Evolutionary conservation across 2,329 filamentous ascomycete species (phyloP).

Genomic region (Fonsecaea monophora): DNA sequence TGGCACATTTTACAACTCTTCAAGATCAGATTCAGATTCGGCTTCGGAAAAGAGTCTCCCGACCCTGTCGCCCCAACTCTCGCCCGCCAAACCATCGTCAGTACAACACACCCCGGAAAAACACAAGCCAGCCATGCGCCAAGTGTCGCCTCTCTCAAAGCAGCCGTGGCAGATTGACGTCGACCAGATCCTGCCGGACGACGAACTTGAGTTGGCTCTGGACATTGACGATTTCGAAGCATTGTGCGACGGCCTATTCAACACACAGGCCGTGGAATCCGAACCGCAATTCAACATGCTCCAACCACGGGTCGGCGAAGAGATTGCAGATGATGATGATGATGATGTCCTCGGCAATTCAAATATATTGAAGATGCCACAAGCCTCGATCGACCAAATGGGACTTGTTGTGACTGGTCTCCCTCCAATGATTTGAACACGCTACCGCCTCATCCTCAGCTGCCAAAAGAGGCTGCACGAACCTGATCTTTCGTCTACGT

Average conservation of each 20-base stretch:
- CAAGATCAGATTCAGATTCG: constrained; percentile 22
- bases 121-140: not conserved
- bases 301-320: not conserved
- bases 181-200: constrained; percentile 26
- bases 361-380: constrained; percentile 1
- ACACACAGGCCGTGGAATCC: constrained; percentile 4
- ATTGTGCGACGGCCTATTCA: constrained; percentile 34
- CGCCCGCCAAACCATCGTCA: constrained; percentile 12
- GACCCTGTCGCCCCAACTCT: not conserved
- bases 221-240: constrained; percentile 35
- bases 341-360: not conserved
- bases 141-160: constrained; percentile 6
- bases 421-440: constrained; percentile 16
- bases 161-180: constrained; percentile 26
- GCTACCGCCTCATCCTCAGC: not conserved
- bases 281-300: constrained; percentile 6
- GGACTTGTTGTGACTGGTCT: constrained; percentile 12
- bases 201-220: constrained; percentile 29
- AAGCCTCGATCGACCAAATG: not conserved
- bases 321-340: not conserved
- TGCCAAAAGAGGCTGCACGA: no score
- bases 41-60: constrained; percentile 1
- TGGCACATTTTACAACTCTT: constrained; percentile 25
- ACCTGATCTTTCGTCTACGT: not conserved
- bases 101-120: constrained; percentile 17